Evolutionary conservation across 1,139 yeast genomes (phyloP), one percentile per base, ranked within the genome.

Genomic region (Hyphopichia burtonii): DNA sequence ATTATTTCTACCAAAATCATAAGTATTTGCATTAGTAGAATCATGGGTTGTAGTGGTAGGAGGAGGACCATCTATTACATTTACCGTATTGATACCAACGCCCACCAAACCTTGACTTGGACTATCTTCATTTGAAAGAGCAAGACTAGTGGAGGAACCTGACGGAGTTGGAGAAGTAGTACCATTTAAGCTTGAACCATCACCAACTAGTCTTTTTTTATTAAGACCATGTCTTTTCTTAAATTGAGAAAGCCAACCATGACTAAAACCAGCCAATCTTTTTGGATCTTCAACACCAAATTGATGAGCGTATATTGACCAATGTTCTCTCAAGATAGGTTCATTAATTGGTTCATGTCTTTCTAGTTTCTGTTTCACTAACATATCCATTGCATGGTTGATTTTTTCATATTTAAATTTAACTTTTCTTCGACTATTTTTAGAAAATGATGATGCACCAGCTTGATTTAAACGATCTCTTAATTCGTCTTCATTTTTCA

Each of bases 261-360:
- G 83, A 49, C 81, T 74, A 51, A 78, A 80, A 16, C 74, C 68
- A 33, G 67, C 71, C 43, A 76, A 58, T 41, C 85, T 57, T 53
- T 80, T 80, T 3, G 85, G 83, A 50, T 80, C 82, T 18, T 74
- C 80, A 2, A 80, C 83, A 1, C 84, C 85, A 51, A 59, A 77
- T 53, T 74, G 71, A 46, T 74, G 76, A 4, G 84, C 84, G 51
- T 68, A 76, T 17, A 70, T 61, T 7, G 74, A 65, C 85, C 85
- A 80, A 53, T 77, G 74, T 42, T 76, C 80, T 34, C 84, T 60
- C 34, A 80, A 57, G 6, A 78, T 64, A 1, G 83, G 82, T 52
- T 80, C 84, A 34, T 72, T 76, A 28, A 80, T 67, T 1, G 77
- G 75, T 48, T 75, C 73, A 34, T 71, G 69, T 34, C 68, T 56